Evolutionary conservation across 2,329 filamentous ascomycete species (phyloP).

Genomic region (Hymenoscyphus albidus): DNA sequence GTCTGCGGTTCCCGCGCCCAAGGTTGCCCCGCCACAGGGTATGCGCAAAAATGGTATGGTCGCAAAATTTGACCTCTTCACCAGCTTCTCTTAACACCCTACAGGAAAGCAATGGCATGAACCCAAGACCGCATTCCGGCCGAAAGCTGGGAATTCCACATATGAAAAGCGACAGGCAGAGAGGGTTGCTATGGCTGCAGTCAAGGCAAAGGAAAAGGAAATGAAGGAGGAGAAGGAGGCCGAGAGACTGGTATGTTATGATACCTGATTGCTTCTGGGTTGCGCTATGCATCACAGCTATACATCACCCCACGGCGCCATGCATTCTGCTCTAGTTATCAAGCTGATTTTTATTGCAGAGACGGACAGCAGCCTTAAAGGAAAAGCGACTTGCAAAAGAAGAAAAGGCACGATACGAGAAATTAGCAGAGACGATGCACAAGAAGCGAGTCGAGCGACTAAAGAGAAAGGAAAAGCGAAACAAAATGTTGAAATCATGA

Average conservation of each 20-base stretch:
- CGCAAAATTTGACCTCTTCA: not conserved
- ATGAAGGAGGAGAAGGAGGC: constrained; percentile 94
- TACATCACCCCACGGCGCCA: no score
- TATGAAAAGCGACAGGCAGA: constrained; percentile 73
- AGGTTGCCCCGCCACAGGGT: constrained; percentile 39
- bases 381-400: constrained; percentile 85
- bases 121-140: constrained; percentile 80
- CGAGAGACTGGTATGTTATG: constrained; percentile 66
- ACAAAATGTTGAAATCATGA: constrained; percentile 72
- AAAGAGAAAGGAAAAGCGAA: constrained; percentile 95
- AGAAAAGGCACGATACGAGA: constrained; percentile 87
- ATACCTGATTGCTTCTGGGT: not conserved
- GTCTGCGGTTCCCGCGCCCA: constrained; percentile 19
- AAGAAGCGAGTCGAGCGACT: constrained; percentile 87
- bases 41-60: constrained; percentile 78
- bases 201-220: constrained; percentile 91
- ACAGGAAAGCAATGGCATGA: constrained; percentile 94
- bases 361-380: constrained; percentile 73
- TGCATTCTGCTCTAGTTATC: not conserved
- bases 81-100: constrained; percentile 16
- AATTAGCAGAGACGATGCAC: constrained; percentile 98
- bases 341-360: constrained; percentile 44
- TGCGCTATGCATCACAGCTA: not conserved
- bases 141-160: constrained; percentile 69
- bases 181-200: constrained; percentile 65